Percentiles rank a stretch among this genome's conserved stretches.
Evolutionary conservation across 352 stramenopile species (phyloP).

Genomic region (Phytophthora quininea): DNA sequence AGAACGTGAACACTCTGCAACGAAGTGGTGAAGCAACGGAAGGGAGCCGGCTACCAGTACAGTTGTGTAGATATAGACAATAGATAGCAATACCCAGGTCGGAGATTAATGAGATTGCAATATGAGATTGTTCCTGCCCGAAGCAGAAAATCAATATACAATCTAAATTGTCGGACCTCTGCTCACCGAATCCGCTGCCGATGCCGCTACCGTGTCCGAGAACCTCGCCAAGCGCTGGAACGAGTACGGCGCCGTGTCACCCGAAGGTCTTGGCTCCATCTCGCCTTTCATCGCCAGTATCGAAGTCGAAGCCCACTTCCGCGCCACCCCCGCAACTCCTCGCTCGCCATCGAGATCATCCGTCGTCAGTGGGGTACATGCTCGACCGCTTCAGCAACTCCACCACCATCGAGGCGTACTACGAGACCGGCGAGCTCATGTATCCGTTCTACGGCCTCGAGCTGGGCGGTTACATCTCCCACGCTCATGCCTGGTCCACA

Average conservation of each 20-base stretch:
- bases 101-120: too few relatives aligned
- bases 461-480: conserved; percentile 34
- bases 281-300: conserved; percentile 37
- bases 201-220: conserved; percentile 23
- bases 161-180: too few relatives aligned
- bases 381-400: conserved; percentile 43
- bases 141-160: too few relatives aligned
- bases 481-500: conserved; percentile 43
- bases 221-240: conserved; percentile 32
- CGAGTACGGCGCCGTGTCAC: conserved; percentile 35
- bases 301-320: conserved; percentile 39
- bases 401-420: conserved; percentile 40
- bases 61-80: too few relatives aligned
- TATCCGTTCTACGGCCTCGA: conserved; percentile 41
- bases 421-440: conserved; percentile 33
- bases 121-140: too few relatives aligned
- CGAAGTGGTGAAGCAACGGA: too few relatives aligned
- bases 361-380: conserved; percentile 48
- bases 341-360: conserved; percentile 31
- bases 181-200: conserved; percentile 25
- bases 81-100: too few relatives aligned
- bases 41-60: too few relatives aligned
- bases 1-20: too few relatives aligned
- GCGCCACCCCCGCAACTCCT: conserved; percentile 24
- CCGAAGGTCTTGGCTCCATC: conserved; percentile 32